Base-by-base conservation (phyloP, 2,329 filamentous ascomycete genomes). In the Aspergillus intermedius region DNA sequence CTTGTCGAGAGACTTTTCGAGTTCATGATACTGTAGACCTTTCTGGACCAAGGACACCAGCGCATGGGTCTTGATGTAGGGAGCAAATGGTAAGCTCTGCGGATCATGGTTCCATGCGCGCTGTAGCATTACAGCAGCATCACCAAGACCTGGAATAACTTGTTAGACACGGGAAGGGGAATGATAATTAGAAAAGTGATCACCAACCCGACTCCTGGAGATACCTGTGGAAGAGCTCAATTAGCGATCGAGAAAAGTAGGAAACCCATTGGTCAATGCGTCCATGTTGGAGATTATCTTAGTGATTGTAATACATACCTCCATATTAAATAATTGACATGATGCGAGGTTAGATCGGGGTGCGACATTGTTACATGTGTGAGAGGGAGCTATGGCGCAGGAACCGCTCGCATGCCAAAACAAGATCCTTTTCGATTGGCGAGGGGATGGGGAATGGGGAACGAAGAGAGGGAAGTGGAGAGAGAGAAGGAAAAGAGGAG, bases 281-380 rank as follows among this genome's bases (percentile, higher is more conserved):
- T 12, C 25, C 25, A 30, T 9, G 25, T 12, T 30, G 25, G 25
- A 30, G 10, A 30, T 30, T 30, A 30, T 12, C 12, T 4, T 12
- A 10, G 25, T 4, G 19, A 6, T 10, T 23, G 42, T 15, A 45
- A 47, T 21, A 68, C 74, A 49, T 77, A 84, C 76, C 81, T 81
- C 77, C 81, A 83, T 67, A 86, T 82, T 62, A 85, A 72, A 70
- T 84, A 84, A 71, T 85, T 86, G 64, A 86, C 76, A 65, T 84
- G 80, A 72, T 84, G 74, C 60, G 68, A 72, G 54, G 69, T 72
- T 48, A 72, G 67, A 60, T 69, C 65, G 50, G 65, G 62, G 56
- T 65, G 62, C 60, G 64, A 63, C 70, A 73, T 72, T 64, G 65
- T 69, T 66, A 69, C 67, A 71, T 70, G 62, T 66, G 66, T 65